A percentile compares a stretch with the other conserved stretches of the same genome.
Conservation (phyloP, 1,139 yeast species). For the Groenewaldozyma auringiensis region DNA sequence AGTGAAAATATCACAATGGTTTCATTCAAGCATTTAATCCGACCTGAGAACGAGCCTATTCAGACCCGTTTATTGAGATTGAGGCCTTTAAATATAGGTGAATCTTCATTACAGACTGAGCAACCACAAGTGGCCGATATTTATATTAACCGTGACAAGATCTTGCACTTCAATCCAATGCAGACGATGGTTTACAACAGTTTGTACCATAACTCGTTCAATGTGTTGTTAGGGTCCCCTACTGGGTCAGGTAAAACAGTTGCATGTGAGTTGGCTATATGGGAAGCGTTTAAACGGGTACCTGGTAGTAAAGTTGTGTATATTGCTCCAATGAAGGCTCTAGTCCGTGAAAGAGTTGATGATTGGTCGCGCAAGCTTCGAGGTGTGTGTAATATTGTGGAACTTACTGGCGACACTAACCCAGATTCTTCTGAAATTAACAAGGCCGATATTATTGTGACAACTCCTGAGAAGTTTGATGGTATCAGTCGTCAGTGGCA, state of each 20-base stretch:
- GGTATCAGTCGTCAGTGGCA: conserved; percentile 99
- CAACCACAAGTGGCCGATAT: conserved; percentile 61
- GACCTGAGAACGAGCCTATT: conserved; percentile 81
- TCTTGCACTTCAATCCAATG: conserved; percentile 93
- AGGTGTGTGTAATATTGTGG: conserved; percentile 55
- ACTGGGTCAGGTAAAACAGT: conserved; percentile 98
- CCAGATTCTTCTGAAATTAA: conserved; percentile 85
- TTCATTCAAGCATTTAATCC: conserved; percentile 82
- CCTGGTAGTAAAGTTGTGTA: conserved; percentile 85
- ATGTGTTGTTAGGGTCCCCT: conserved; percentile 93
- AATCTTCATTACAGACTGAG: conserved; percentile 26
- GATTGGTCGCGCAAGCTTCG: conserved; percentile 66
- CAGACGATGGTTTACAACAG: conserved; percentile 96
- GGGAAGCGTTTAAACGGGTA: conserved; percentile 73
- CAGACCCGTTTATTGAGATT: conserved; percentile 71
- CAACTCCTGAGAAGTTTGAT: conserved; percentile 97
- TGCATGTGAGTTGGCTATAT: conserved; percentile 92
- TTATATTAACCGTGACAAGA: conserved; percentile 44
- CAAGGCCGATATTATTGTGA: conserved; percentile 84
- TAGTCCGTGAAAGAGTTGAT: conserved; percentile 92
- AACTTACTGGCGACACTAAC: conserved; percentile 91
- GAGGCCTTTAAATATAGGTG: conserved; percentile 80
- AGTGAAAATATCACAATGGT: conserved; percentile 70
- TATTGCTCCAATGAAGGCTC: conserved; percentile 98
- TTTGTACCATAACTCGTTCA: conserved; percentile 66